Base-by-base conservation (phyloP, 1,284 basidiomycete species). In the Malassezia sp. region DNA sequence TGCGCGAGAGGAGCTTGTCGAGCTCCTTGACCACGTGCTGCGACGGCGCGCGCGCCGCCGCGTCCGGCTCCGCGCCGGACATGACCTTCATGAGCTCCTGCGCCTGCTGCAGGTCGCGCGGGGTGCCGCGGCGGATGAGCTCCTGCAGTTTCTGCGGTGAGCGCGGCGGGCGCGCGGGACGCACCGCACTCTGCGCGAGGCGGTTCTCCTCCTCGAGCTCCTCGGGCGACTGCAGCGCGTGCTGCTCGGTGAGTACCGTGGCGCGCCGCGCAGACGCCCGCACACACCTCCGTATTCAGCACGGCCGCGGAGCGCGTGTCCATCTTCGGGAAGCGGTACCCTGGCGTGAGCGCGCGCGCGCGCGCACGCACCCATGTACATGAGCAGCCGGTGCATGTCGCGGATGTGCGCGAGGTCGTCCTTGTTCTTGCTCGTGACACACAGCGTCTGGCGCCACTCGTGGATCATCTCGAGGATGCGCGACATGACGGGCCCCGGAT, bases 141-240 rank as follows among this genome's bases (percentile, higher is more conserved):
- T 99, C 93, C 74, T 99, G 93, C 22, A 99, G 76, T 76, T 99
- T 97, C n/a, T n/a, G n/a, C n/a, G n/a, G n/a, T n/a, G n/a, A n/a
- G n/a, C n/a, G n/a, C n/a, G n/a, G n/a, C n/a, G n/a, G n/a, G n/a
- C n/a, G n/a, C n/a, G n/a, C n/a, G n/a, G n/a, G n/a, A n/a, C n/a
- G n/a, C n/a, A n/a, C n/a, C 5, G 91, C 91, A 1, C 83, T 83
- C 71, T 97, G 93, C 0, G 91, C 93, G 45, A 82, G 83, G 20
- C 91, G 78, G 70, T 96, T 93, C 67, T 97, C 93, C 56, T 83
- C 82, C 67, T 99, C 93, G 3, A 99, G 79, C 72, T 99, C 91
- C 49, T 91, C 87, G 0, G 91, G 89, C 0, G 86, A 82, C 75
- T 93, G 95, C 23, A 96, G 34, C 37, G 30, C 20, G 12, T 24